Base-by-base conservation (phyloP, 108 stramenopile species). In the Fragilariopsis cylindrus region DNA sequence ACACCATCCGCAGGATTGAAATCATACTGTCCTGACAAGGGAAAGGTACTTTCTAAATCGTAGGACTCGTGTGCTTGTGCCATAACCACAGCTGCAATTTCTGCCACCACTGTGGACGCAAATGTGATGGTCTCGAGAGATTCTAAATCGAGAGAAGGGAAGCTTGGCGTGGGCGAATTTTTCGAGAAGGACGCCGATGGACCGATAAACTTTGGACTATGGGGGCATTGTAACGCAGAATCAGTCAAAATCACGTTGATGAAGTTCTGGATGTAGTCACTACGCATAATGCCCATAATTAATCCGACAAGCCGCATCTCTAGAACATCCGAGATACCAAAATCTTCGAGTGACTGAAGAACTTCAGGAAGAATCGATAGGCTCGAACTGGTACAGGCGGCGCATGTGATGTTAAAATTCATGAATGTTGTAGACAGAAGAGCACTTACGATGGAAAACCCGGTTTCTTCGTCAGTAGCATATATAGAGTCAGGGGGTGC, bases 191-290 rank as follows among this genome's bases (percentile, higher is more conserved):
- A 21, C 4, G 66, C 77, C 42, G 30, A 48, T 40, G 65, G 3
- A 56, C 75, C 65, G 48, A 80, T 54, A 53, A 57, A 89, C 4
- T 56, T 21, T 11, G 84, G 72, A 48, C 80, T 85, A 65, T 87
- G 84, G 1, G 90, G 88, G 57, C 90, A 91, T 45, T 74, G 65
- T 12, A 77, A 53, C 40, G 75, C 74, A 16, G 84, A 80, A 16
- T 89, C 81, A 21, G 72, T 74, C 40, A 91, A 54, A 18, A 69
- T 46, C 39, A 63, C 74, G 52, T 89, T 83, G 30, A 91, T 69
- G 13, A 65, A 46, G 6, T 50, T 53, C 63, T 88, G 85, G 50
- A 82, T 68, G 15, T 67, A 80, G 15, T 87, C 82, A 15, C 88
- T 85, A 30, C 40, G 48, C 9, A 85, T 12, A 7, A 85, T 21